Percentiles rank a stretch among this genome's conserved stretches.
Conservation (phyloP, 2,329 filamentous ascomycete genomes). For the Phyllosticta citriasiana region DNA sequence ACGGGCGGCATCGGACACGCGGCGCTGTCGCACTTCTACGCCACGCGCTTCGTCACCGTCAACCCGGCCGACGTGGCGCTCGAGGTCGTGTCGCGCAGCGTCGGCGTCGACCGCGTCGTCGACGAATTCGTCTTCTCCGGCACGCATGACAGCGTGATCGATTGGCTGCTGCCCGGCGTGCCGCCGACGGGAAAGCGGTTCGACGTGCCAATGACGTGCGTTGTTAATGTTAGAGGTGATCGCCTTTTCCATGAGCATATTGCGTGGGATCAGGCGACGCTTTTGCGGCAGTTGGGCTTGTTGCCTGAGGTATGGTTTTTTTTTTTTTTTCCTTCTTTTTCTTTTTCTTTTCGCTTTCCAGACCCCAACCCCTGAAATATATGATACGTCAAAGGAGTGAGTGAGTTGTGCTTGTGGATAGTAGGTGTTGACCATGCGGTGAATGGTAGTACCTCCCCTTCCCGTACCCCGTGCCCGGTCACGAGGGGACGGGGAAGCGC, state of each 20-base stretch:
- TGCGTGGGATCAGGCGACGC: constrained; percentile 57
- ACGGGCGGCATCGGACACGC: constrained; percentile 59
- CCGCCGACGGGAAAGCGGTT: constrained; percentile 20
- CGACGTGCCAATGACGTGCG: constrained; percentile 52
- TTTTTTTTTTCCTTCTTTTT: neutral
- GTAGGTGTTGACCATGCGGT: too few species aligned
- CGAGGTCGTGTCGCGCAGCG: constrained; percentile 60
- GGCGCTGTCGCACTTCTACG: constrained; percentile 57
- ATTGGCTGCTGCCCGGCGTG: constrained; percentile 27
- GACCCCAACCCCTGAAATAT: too few species aligned
- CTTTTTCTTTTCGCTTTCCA: neutral
- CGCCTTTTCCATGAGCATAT: constrained; percentile 63
- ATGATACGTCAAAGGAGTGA: too few species aligned
- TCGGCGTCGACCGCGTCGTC: constrained; percentile 58
- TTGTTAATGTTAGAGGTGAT: constrained; percentile 60
- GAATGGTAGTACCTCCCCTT: constrained; percentile 46
- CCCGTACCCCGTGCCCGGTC: constrained; percentile 42
- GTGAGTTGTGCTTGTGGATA: too few species aligned
- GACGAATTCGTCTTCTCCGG: constrained; percentile 28
- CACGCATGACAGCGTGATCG: constrained; percentile 16
- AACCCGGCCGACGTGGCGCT: constrained; percentile 59
- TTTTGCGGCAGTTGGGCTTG: constrained; percentile 51
- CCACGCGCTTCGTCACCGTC: constrained; percentile 62
- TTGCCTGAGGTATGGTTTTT: constrained; percentile 39
- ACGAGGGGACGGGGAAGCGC: constrained; percentile 25